phyloP scores from a whole-genome alignment of 2,329 filamentous ascomycete genomes.

The Penicillium sp. region DNA sequence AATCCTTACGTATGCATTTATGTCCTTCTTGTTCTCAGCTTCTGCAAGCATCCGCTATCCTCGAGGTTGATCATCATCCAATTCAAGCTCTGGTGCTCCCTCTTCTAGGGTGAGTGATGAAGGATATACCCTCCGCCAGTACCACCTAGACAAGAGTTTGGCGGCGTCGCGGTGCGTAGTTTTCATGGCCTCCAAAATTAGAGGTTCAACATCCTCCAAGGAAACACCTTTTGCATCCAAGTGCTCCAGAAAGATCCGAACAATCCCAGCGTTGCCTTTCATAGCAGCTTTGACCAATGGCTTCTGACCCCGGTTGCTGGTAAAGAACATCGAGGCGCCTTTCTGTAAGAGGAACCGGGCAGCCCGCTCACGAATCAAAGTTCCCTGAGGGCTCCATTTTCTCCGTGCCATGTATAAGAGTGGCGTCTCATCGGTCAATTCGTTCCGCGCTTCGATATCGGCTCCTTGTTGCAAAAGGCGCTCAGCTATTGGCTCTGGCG shows the following conservation, averaged over 20 bases:
- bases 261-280: background rate
- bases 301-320: background rate
- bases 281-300: background rate
- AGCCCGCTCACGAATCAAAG: background rate
- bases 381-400: background rate
- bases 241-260: background rate
- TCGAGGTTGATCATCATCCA: too few relatives aligned
- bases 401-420: background rate
- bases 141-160: background rate
- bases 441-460: background rate
- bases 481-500: background rate
- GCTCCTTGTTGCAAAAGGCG: background rate
- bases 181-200: background rate
- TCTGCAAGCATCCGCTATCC: too few relatives aligned
- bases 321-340: conserved; percentile 2
- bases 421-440: background rate
- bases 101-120: background rate
- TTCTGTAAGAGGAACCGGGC: background rate
- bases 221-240: background rate
- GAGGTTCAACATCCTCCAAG: background rate
- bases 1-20: too few relatives aligned
- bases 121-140: background rate
- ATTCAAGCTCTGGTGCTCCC: too few relatives aligned
- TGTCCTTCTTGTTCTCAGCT: too few relatives aligned
- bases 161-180: background rate